Evolutionary conservation across 179 eudicot species (phyloP).

Genomic region (Vitellaria paradoxa): DNA sequence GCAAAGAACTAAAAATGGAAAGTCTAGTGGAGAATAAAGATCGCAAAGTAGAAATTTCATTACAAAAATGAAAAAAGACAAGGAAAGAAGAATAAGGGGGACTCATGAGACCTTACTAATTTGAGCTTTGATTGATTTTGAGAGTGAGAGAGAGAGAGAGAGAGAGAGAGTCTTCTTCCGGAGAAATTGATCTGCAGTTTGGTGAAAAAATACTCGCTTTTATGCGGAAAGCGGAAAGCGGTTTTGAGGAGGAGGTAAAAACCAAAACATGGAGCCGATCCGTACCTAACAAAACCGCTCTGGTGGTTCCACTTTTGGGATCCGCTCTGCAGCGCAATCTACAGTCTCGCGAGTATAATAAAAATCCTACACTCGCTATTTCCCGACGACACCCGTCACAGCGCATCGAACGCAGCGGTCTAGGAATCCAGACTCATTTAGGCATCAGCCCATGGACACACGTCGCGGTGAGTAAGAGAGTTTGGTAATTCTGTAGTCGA

Average conservation of each 20-base stretch:
- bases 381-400: background rate
- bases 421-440: background rate
- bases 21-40: background rate
- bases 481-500: background rate
- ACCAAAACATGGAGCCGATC: background rate
- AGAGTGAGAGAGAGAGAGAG: background rate
- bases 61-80: conserved; percentile 5
- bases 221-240: background rate
- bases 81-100: background rate
- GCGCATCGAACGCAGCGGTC: background rate
- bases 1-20: background rate
- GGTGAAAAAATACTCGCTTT: background rate
- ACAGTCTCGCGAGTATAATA: background rate
- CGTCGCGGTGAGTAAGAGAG: background rate
- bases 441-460: background rate
- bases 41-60: background rate
- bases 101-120: background rate
- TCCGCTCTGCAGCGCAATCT: background rate
- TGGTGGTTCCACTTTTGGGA: background rate
- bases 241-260: background rate
- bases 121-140: background rate
- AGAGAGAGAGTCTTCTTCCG: background rate
- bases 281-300: background rate
- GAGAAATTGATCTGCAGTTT: background rate
- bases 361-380: background rate